phyloP scores from a whole-genome alignment of 2,329 filamentous ascomycete species.

The Trichoderma endophyticum region DNA sequence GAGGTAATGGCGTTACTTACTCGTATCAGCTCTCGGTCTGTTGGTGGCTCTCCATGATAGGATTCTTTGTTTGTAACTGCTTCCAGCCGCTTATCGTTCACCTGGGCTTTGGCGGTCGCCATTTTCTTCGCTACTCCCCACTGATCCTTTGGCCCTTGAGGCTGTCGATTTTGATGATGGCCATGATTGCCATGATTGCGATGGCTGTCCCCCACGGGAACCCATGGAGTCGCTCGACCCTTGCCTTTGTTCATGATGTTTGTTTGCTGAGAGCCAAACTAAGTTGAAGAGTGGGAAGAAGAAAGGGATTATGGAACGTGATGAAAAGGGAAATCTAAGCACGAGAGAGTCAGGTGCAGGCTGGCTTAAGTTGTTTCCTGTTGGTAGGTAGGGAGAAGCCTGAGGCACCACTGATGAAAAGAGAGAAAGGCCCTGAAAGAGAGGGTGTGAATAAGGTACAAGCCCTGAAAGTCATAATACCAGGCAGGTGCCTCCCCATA shows the following conservation, averaged over 20 bases:
- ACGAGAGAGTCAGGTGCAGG: neutral
- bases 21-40: slow-evolving; percentile 24
- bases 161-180: neutral
- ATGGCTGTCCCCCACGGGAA: neutral
- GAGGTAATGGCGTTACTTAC: slow-evolving; percentile 19
- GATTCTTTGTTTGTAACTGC: slow-evolving; percentile 21
- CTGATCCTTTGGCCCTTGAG: neutral
- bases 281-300: neutral
- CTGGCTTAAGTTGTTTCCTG: neutral
- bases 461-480: neutral
- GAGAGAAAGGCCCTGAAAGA: neutral
- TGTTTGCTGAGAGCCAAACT: neutral
- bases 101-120: slow-evolving; percentile 26
- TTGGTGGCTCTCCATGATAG: slow-evolving; percentile 28
- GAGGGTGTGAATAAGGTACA: neutral
- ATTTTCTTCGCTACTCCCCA: slow-evolving; percentile 15
- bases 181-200: neutral
- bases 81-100: slow-evolving; percentile 22
- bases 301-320: fast-evolving
- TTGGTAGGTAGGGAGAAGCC: neutral
- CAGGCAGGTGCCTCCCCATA: neutral
- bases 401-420: neutral
- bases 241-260: neutral
- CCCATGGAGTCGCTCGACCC: neutral
- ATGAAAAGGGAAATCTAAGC: neutral